phyloP scores from a whole-genome alignment of 768 basidiomycete genomes.

The Heimioporus sp. region DNA sequence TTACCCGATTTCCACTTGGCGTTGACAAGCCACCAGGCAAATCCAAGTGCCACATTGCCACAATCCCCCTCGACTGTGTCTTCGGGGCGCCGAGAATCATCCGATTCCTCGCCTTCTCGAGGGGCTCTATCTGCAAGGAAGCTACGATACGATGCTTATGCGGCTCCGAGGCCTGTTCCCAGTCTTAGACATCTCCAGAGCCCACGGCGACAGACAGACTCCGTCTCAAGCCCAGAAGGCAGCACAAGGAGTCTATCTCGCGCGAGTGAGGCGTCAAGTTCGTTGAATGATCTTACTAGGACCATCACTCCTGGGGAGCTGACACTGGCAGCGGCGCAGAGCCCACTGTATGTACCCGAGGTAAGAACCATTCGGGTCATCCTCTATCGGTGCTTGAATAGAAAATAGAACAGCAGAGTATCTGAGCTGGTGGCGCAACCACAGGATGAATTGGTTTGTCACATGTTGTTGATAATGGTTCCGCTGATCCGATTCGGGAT shows the following conservation, averaged over 20 bases:
- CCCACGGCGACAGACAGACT: slow-evolving; percentile 31
- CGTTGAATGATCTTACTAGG: slow-evolving; percentile 23
- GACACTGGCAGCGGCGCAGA: slow-evolving; percentile 23
- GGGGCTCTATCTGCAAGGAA: slow-evolving; percentile 39
- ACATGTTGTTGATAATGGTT: background rate
- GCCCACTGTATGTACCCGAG: slow-evolving; percentile 13
- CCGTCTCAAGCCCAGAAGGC: slow-evolving; percentile 35
- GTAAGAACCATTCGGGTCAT: slow-evolving; percentile 10
- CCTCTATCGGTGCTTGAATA: slow-evolving; percentile 1
- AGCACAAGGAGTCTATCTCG: slow-evolving; percentile 33
- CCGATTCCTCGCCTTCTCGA: slow-evolving; percentile 18
- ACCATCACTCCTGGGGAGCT: slow-evolving; percentile 33
- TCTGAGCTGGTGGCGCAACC: background rate
- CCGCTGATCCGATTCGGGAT: slow-evolving; percentile 11
- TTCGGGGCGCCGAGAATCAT: slow-evolving; percentile 16
- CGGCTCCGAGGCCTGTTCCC: slow-evolving; percentile 51
- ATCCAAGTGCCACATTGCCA: background rate
- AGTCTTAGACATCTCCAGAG: slow-evolving; percentile 39
- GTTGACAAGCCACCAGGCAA: slow-evolving; percentile 38
- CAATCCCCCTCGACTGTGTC: slow-evolving; percentile 10
- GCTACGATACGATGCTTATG: slow-evolving; percentile 72
- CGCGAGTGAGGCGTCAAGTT: slow-evolving; percentile 19
- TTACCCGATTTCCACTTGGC: slow-evolving; percentile 68
- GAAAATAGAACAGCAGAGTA: slow-evolving; percentile 9
- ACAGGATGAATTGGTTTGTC: slow-evolving; percentile 22